Evolutionary conservation across 2,329 filamentous ascomycete genomes (phyloP).

Genomic region (Phyllosticta citriasiana): DNA sequence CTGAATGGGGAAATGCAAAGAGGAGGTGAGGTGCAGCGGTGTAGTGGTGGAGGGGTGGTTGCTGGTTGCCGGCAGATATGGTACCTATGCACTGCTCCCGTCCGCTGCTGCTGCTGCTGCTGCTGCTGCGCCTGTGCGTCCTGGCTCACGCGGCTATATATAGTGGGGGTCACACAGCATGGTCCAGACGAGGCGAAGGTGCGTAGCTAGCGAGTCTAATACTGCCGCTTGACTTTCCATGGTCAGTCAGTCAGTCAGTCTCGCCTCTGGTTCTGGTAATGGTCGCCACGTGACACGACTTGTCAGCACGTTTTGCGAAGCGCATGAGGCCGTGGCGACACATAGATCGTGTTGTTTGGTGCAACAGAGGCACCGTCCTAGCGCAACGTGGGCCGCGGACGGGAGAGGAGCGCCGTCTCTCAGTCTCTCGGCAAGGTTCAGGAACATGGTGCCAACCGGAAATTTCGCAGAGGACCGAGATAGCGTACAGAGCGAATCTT

Average conservation of each 20-base stretch:
- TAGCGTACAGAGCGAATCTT: not conserved
- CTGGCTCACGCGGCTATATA: constrained; percentile 8
- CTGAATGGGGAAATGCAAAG: constrained; percentile 9
- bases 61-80: not conserved
- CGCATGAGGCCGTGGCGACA: constrained; percentile 2
- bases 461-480: not conserved
- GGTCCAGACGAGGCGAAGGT: not conserved
- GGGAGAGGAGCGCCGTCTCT: not conserved
- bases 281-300: constrained; percentile 8
- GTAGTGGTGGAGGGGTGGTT: not conserved
- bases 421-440: not conserved
- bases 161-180: constrained; percentile 11
- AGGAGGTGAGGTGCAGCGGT: constrained; percentile 1
- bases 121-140: not conserved
- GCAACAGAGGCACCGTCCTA: not conserved
- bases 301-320: constrained; percentile 6
- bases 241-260: not conserved
- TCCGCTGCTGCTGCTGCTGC: constrained; percentile 1
- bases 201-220: constrained; percentile 7
- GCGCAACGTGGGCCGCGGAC: not conserved
- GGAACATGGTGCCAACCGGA: not conserved
- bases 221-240: not conserved
- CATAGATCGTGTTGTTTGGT: constrained; percentile 7
- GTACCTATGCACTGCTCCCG: not conserved
- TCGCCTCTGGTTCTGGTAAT: not conserved